These are phyloP conservation scores for Pestalotiopsis sp. DNA, from an alignment of 2,329 filamentous ascomycete genomes.

Conservation along the genomic window DNA sequence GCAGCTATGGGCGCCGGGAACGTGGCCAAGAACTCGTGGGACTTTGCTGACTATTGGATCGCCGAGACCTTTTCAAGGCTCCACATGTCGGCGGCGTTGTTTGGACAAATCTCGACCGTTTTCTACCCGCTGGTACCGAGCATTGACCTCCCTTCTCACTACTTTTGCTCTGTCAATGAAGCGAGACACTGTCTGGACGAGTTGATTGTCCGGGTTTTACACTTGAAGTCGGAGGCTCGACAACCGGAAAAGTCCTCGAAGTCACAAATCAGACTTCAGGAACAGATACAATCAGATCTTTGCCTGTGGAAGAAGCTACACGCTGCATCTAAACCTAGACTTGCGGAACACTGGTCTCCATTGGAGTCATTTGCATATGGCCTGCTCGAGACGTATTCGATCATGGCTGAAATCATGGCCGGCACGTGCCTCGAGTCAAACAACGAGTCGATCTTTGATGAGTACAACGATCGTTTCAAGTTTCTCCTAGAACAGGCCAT, in stretches of 20 bases:
- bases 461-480: slow-evolving; percentile 33
- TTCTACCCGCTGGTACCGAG: slow-evolving; percentile 12
- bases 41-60: slow-evolving; percentile 44
- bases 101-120: slow-evolving; percentile 25
- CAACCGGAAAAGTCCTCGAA: background rate
- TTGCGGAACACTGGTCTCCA: slow-evolving; percentile 18
- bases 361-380: slow-evolving; percentile 24
- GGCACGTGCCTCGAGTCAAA: slow-evolving; percentile 31
- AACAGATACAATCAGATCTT: slow-evolving; percentile 18
- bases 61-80: slow-evolving; percentile 40
- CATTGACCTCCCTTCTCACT: slow-evolving; percentile 1
- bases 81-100: slow-evolving; percentile 32
- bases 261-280: slow-evolving; percentile 18
- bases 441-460: slow-evolving; percentile 41
- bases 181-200: slow-evolving; percentile 11
- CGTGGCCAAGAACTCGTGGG: slow-evolving; percentile 18
- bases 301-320: slow-evolving; percentile 26
- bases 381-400: slow-evolving; percentile 41
- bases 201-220: background rate
- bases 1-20: slow-evolving; percentile 13
- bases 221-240: background rate
- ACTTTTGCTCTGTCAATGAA: slow-evolving; percentile 7
- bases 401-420: slow-evolving; percentile 45
- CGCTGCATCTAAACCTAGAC: slow-evolving; percentile 21
- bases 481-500: slow-evolving; percentile 30